Evolutionary conservation across 192 early-diverging fungal genomes (phyloP), one percentile per base, ranked within the genome.

Genomic region (Entophlyctis luteolus): DNA sequence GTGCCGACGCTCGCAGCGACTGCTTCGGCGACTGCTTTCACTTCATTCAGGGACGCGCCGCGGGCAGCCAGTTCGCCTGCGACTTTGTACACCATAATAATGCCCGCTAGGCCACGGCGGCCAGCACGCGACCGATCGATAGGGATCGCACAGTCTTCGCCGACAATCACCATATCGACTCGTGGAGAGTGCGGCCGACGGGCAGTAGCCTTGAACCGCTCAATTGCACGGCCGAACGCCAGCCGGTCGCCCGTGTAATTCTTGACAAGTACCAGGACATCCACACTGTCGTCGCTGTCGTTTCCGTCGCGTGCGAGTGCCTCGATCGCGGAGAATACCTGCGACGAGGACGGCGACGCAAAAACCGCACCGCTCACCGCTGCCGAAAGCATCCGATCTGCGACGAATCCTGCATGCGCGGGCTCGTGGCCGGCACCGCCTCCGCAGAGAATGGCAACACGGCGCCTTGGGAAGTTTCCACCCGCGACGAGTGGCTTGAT

Each of bases 351-450:
- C 18, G 92, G 92, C 22, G 91, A 93, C 3, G 92, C 92, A 79
- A 94, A 94, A 10, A 94, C 89, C 54, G 87, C 84, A 14, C 92
- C 92, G 2, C 82, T 88, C 18, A 94, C 92, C 1, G 90, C 86
- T 12, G 89, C 92, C 0, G 84, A 76, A 31, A 94, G 80, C 82
- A 91, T 86, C 12, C 85, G 86, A 3, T 69, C 65, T 46, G 89
- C 92, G 6, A 94, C 87, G 67, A 84, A 91, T 1, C 87, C 91
- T 16, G 87, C 86, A 49, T 92, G 91, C 3, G 89, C 79, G 4
- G 92, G 92, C 70, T 94, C 92, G 71, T 94, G 92, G 20, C 92
- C 92, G 39, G 82, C 74, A 36, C 92, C 92, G 52, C 92, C 92
- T 27, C 92, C 92, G 37, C 58, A 42, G 22, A 59, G 4, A 18